phyloP scores from a whole-genome alignment of 1,284 basidiomycete genomes.

The Vanrija pseudolonga region DNA sequence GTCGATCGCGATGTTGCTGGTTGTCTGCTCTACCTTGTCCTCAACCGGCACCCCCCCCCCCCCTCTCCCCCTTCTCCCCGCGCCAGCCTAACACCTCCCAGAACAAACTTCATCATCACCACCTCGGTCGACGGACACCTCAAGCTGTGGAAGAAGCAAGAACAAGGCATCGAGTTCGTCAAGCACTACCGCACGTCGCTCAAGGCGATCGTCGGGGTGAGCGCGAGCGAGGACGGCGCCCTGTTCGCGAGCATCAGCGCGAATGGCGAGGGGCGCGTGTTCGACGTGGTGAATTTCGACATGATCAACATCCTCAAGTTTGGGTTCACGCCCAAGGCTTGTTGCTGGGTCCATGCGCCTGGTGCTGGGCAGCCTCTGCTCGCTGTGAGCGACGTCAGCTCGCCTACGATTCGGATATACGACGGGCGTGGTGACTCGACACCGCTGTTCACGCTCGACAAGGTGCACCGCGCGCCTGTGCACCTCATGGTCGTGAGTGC shows the following conservation, averaged over 20 bases:
- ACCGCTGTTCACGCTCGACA: constrained; percentile 69
- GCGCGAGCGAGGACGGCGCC: constrained; percentile 87
- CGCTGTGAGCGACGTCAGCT: constrained; percentile 79
- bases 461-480: constrained; percentile 79
- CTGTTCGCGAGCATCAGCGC: constrained; percentile 85
- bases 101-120: constrained; percentile 89
- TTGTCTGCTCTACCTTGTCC: too few relatives aligned
- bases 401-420: constrained; percentile 78
- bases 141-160: constrained; percentile 99
- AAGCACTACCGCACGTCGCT: constrained; percentile 92
- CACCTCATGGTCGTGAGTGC: constrained; percentile 79
- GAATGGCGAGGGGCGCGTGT: constrained; percentile 83
- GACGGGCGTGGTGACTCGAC: constrained; percentile 82
- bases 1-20: too few relatives aligned
- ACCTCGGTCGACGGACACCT: constrained; percentile 92
- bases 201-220: constrained; percentile 70
- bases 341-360: constrained; percentile 87
- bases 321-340: constrained; percentile 74
- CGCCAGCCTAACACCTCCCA: constrained; percentile 43
- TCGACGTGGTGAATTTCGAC: constrained; percentile 97
- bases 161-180: constrained; percentile 84
- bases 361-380: constrained; percentile 84
- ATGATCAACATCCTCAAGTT: constrained; percentile 99
- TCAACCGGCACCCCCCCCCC: too few relatives aligned
- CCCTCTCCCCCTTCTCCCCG: not conserved